Conservation (phyloP, 345 rosid genomes). For the Kandelia obovata region DNA sequence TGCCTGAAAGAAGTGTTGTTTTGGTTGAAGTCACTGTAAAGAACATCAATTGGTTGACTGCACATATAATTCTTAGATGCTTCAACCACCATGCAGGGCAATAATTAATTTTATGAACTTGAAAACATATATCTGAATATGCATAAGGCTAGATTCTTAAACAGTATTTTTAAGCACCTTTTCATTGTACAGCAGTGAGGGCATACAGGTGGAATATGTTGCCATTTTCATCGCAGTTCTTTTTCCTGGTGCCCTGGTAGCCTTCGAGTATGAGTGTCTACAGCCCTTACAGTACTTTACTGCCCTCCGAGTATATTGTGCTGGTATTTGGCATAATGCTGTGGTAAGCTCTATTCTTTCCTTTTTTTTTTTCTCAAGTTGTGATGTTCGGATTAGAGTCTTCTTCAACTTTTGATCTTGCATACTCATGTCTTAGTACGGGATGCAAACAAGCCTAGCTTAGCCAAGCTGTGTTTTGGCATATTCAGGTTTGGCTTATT, state of each 20-base stretch:
- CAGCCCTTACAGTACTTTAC: conserved; percentile 45
- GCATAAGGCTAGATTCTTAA: conserved; percentile 26
- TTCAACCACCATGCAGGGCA: background rate
- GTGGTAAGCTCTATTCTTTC: conserved; percentile 44
- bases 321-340: conserved; percentile 97
- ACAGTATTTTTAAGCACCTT: conserved; percentile 35
- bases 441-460: no score
- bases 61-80: no score
- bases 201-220: conserved; percentile 70
- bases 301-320: conserved; percentile 77
- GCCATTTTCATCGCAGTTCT: conserved; percentile 76
- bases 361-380: background rate
- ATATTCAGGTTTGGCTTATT: no score
- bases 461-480: no score
- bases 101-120: conserved; percentile 7
- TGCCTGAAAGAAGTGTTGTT: no score
- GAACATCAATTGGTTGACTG: no score
- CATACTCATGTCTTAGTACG: no score
- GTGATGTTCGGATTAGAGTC: no score
- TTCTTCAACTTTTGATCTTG: no score
- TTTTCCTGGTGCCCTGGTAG: conserved; percentile 91
- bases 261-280: conserved; percentile 62
- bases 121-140: conserved; percentile 10
- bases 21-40: no score
- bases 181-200: conserved; percentile 73